These are phyloP conservation scores for Obba rivulosa DNA, from an alignment of 768 basidiomycete species.

Conservation along the genomic window DNA sequence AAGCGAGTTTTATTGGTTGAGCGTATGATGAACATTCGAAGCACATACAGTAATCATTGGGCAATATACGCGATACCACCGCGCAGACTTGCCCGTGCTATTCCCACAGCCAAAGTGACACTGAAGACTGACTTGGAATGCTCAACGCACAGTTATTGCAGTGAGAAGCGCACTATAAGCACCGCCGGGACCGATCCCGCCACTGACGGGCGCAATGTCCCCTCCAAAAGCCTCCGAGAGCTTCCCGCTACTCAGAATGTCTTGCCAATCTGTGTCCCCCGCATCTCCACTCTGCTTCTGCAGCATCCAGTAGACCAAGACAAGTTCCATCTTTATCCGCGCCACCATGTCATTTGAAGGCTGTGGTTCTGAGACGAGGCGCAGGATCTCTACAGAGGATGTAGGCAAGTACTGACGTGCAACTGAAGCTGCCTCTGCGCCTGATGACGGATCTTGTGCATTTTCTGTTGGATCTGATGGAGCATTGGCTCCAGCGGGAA, in stretches of 20 bases:
- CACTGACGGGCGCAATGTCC: slow-evolving; percentile 5
- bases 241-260: slow-evolving; percentile 11
- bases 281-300: slow-evolving; percentile 11
- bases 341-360: neutral
- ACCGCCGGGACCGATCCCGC: neutral
- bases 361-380: slow-evolving; percentile 5
- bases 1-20: no score
- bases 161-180: slow-evolving; percentile 5
- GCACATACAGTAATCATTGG: neutral
- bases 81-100: neutral
- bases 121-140: neutral
- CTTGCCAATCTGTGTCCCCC: slow-evolving; percentile 18
- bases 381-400: slow-evolving; percentile 13
- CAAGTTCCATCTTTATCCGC: slow-evolving; percentile 21
- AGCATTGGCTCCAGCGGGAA: neutral
- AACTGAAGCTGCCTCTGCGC: slow-evolving; percentile 1
- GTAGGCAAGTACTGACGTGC: slow-evolving; percentile 13
- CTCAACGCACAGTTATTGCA: neutral
- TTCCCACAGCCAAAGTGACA: neutral
- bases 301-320: slow-evolving; percentile 21
- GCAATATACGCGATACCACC: neutral
- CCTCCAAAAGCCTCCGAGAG: slow-evolving; percentile 14
- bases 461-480: slow-evolving; percentile 1
- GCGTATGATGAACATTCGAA: no score
- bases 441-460: neutral